Percentiles rank a stretch among this genome's conserved stretches.
Evolutionary conservation across 768 basidiomycete species (phyloP).

Genomic region (Psilocybe azurescens): DNA sequence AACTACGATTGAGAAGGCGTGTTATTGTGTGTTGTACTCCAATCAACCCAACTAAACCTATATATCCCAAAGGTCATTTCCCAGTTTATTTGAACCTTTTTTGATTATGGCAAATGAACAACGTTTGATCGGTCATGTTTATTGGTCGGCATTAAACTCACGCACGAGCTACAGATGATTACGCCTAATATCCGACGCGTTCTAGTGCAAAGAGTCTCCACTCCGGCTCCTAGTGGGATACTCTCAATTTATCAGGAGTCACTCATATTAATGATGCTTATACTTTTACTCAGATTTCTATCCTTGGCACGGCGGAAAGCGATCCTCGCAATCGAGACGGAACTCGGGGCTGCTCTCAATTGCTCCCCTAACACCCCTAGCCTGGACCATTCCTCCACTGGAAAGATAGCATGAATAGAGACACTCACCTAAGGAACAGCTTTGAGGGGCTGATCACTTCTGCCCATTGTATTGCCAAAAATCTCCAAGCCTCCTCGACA

Average conservation of each 20-base stretch:
- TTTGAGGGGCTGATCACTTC: too few species aligned
- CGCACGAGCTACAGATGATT: neutral
- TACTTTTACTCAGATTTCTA: neutral
- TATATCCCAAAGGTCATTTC: too few species aligned
- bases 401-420: too few species aligned
- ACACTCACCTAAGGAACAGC: too few species aligned
- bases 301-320: neutral
- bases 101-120: too few species aligned
- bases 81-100: too few species aligned
- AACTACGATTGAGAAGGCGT: too few species aligned
- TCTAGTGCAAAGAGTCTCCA: neutral
- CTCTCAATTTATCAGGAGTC: neutral
- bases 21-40: too few species aligned
- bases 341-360: neutral
- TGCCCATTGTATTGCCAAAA: neutral
- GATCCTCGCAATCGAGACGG: neutral
- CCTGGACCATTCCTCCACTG: too few species aligned
- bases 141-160: neutral
- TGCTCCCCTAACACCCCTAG: too few species aligned
- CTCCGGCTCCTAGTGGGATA: neutral
- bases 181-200: neutral
- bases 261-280: neutral
- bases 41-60: too few species aligned
- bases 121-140: neutral
- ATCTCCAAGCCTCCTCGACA: neutral